These are phyloP conservation scores for Eremomyces bilateralis DNA, from an alignment of 495 filamentous ascomycete genomes.

Conservation along the genomic window DNA sequence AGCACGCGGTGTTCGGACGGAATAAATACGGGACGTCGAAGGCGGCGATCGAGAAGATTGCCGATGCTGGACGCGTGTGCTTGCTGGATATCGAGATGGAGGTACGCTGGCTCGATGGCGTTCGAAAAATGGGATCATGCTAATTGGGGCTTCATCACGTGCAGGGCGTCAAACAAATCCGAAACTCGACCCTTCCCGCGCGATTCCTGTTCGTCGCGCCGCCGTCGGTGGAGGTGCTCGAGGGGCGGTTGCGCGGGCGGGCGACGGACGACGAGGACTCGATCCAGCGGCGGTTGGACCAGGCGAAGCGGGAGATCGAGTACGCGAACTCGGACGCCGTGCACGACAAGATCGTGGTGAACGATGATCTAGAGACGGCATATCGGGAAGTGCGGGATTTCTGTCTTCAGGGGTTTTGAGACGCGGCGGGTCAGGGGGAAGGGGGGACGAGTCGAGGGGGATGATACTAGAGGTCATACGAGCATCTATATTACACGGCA, in stretches of 20 bases:
- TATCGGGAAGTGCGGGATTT: slow-evolving; percentile 59
- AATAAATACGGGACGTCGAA: slow-evolving; percentile 78
- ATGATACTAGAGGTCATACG: no score
- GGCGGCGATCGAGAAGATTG: slow-evolving; percentile 51
- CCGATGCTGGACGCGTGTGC: slow-evolving; percentile 40
- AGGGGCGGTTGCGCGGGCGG: slow-evolving; percentile 54
- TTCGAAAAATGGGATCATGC: background rate
- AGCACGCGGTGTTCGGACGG: slow-evolving; percentile 69
- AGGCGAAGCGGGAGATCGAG: slow-evolving; percentile 66
- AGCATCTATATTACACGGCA: no score
- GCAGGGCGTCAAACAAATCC: slow-evolving; percentile 82
- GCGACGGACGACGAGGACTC: slow-evolving; percentile 67
- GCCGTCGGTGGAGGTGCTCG: slow-evolving; percentile 51
- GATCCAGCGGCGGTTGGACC: slow-evolving; percentile 48
- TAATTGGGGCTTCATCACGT: no score
- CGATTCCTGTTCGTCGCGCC: slow-evolving; percentile 75
- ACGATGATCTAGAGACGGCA: slow-evolving; percentile 69
- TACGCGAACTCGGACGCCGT: slow-evolving; percentile 44
- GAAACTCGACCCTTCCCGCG: slow-evolving; percentile 48
- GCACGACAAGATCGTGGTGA: slow-evolving; percentile 68
- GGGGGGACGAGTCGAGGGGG: no score
- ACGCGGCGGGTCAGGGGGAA: no score
- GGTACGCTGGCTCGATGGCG: slow-evolving; percentile 18
- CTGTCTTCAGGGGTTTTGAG: slow-evolving; percentile 7
- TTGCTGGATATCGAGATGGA: slow-evolving; percentile 92